Evolutionary conservation across 352 stramenopile species (phyloP).

Genomic region (Phytophthora pseudosyringae): DNA sequence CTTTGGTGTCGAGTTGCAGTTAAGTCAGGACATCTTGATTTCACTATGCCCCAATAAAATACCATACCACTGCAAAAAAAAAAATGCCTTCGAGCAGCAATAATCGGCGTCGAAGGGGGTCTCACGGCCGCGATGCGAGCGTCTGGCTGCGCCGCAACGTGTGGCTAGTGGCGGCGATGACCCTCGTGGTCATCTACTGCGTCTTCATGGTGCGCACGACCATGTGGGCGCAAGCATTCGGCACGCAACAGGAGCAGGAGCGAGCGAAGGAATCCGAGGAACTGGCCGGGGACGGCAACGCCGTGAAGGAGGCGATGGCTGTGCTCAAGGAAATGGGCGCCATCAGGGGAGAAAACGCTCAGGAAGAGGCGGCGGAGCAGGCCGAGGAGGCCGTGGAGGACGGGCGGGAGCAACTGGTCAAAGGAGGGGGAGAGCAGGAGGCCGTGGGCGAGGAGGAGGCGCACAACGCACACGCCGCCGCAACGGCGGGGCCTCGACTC

Average conservation of each 20-base stretch:
- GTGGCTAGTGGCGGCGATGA: constrained; percentile 33
- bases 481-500: constrained; percentile 21
- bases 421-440: constrained; percentile 29
- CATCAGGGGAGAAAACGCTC: constrained; percentile 6
- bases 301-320: constrained; percentile 23
- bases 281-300: constrained; percentile 5
- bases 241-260: constrained; percentile 10
- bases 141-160: constrained; percentile 37
- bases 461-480: constrained; percentile 22
- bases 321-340: constrained; percentile 23
- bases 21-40: background rate
- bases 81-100: constrained; percentile 17
- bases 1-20: background rate
- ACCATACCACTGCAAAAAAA: background rate
- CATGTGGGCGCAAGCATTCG: constrained; percentile 34
- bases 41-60: no score
- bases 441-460: constrained; percentile 22
- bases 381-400: constrained; percentile 21
- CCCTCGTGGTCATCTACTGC: constrained; percentile 46
- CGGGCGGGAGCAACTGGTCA: constrained; percentile 24
- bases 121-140: constrained; percentile 3
- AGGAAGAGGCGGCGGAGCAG: constrained; percentile 19
- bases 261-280: constrained; percentile 6
- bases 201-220: constrained; percentile 45
- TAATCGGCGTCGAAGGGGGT: background rate